Conservation (phyloP, 106 monocot genomes). For the Platanthera guangdongensis region DNA sequence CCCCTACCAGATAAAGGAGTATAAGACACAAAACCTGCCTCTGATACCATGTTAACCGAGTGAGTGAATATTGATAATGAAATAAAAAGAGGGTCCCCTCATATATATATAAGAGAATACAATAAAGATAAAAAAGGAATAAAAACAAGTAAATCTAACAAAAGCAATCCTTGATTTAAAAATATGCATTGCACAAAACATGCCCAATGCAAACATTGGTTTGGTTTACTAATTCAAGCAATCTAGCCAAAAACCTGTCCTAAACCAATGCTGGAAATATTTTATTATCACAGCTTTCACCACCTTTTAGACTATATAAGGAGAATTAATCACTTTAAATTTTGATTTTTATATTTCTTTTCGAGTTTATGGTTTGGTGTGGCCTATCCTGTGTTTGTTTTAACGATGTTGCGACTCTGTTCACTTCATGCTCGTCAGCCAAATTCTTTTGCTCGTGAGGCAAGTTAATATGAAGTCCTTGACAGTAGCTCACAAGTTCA, state of each 20-base stretch:
- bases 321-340: background rate
- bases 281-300: background rate
- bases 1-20: too few species aligned
- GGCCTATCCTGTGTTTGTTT: background rate
- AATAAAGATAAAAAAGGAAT: too few species aligned
- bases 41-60: too few species aligned
- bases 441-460: background rate
- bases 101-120: too few species aligned
- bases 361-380: background rate
- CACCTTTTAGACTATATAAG: background rate
- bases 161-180: too few species aligned
- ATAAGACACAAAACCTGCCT: too few species aligned
- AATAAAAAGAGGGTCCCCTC: too few species aligned
- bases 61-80: too few species aligned
- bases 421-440: background rate
- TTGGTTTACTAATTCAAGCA: background rate
- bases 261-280: background rate
- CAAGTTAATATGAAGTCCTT: background rate
- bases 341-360: background rate
- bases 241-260: background rate
- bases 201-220: background rate
- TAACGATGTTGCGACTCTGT: background rate
- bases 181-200: too few species aligned
- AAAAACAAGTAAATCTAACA: too few species aligned
- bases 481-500: background rate